Percentiles rank a stretch among this genome's conserved stretches.
Evolutionary conservation across 192 early-diverging fungal species (phyloP).

Genomic region (Allomyces javanicus): DNA sequence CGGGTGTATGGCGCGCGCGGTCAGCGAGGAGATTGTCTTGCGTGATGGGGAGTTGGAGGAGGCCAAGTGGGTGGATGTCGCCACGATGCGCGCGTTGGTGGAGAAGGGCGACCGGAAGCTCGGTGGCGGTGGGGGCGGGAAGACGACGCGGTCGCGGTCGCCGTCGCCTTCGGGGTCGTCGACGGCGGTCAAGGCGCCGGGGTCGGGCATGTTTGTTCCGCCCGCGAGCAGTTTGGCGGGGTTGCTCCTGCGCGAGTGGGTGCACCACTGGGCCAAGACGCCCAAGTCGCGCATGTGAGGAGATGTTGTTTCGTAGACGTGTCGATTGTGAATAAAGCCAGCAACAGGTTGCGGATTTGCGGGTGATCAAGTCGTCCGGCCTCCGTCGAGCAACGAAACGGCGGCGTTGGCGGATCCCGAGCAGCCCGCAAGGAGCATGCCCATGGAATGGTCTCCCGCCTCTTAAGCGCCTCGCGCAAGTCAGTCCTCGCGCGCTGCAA

Average conservation of each 20-base stretch:
- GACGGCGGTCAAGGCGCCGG: not conserved
- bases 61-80: not conserved
- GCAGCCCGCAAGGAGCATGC: too few relatives aligned
- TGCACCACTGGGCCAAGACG: not conserved
- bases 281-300: not conserved
- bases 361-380: too few relatives aligned
- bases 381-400: too few relatives aligned
- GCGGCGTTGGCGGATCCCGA: too few relatives aligned
- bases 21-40: not conserved
- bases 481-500: too few relatives aligned
- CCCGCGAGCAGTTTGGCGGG: not conserved
- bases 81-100: not conserved
- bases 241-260: not conserved
- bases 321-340: too few relatives aligned
- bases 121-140: too few relatives aligned
- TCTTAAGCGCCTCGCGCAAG: too few relatives aligned
- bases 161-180: not conserved
- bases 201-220: not conserved
- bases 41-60: not conserved
- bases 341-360: too few relatives aligned
- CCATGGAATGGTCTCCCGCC: too few relatives aligned
- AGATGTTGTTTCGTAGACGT: too few relatives aligned
- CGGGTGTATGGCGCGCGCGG: not conserved
- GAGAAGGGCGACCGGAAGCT: not conserved
- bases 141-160: too few relatives aligned